These are phyloP conservation scores for Globisporangium middletonii DNA, from an alignment of 352 stramenopile species.

Conservation along the genomic window DNA sequence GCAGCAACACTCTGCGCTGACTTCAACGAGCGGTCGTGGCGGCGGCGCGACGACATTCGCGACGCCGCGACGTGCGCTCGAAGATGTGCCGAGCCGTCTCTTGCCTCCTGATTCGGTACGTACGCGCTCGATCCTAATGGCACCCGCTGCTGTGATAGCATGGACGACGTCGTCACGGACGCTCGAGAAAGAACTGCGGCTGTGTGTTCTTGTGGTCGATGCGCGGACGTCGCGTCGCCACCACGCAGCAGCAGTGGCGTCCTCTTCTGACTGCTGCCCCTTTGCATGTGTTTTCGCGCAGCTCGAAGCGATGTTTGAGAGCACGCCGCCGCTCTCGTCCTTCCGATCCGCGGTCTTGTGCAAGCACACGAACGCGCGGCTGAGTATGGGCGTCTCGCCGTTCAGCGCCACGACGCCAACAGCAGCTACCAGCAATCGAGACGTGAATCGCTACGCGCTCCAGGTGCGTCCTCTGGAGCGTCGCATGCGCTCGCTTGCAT, in stretches of 20 bases:
- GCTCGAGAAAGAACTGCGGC: background rate
- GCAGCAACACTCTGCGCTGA: background rate
- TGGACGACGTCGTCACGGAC: background rate
- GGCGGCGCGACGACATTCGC: background rate
- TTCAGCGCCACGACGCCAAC: slow-evolving; percentile 4
- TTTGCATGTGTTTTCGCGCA: slow-evolving; percentile 9
- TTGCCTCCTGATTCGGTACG: slow-evolving; percentile 45
- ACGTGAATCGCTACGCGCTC: slow-evolving; percentile 1
- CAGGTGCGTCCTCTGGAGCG: background rate
- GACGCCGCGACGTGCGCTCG: slow-evolving; percentile 8
- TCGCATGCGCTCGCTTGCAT: too few relatives aligned
- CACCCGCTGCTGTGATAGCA: background rate
- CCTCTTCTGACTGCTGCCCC: background rate
- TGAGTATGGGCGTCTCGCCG: slow-evolving; percentile 9
- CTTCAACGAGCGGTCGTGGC: slow-evolving; percentile 7
- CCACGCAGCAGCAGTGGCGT: background rate
- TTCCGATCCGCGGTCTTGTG: slow-evolving; percentile 61
- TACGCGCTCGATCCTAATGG: background rate
- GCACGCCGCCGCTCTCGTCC: slow-evolving; percentile 37
- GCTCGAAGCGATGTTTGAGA: slow-evolving; percentile 59
- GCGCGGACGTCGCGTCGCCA: background rate
- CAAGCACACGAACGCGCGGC: slow-evolving; percentile 56
- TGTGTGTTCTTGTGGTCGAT: background rate
- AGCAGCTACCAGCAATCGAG: background rate
- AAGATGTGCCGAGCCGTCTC: slow-evolving; percentile 44